Evolutionary conservation across 495 filamentous ascomycete species (phyloP).

Genomic region (Tetracladium setigerum): DNA sequence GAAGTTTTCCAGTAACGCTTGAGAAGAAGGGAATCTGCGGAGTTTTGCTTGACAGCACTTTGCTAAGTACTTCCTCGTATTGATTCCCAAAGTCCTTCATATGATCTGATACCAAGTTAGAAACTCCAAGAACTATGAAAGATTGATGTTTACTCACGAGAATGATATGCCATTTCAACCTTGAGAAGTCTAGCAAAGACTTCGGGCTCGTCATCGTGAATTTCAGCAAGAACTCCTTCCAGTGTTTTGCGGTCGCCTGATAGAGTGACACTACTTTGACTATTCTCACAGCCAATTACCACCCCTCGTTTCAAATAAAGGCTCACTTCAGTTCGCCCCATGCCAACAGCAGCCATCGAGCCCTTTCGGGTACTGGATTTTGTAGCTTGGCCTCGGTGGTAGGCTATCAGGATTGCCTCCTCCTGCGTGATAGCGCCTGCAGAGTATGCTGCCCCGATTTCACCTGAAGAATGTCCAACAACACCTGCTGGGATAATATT

Average conservation of each 20-base stretch:
- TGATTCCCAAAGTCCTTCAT: slow-evolving; percentile 38
- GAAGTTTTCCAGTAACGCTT: slow-evolving; percentile 28
- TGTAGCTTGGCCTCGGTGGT: slow-evolving; percentile 28
- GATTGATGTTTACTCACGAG: not conserved
- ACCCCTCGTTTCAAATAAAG: slow-evolving; percentile 23
- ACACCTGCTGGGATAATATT: slow-evolving; percentile 45
- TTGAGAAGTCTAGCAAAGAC: slow-evolving; percentile 4
- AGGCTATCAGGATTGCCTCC: slow-evolving; percentile 45
- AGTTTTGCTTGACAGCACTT: slow-evolving; percentile 18
- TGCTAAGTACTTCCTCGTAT: slow-evolving; percentile 16
- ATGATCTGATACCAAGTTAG: slow-evolving; percentile 57
- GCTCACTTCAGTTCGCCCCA: slow-evolving; percentile 30
- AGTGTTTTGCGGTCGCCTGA: slow-evolving; percentile 41
- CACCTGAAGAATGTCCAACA: slow-evolving; percentile 58
- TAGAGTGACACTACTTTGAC: slow-evolving; percentile 49
- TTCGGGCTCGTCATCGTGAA: slow-evolving; percentile 25
- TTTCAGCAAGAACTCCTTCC: slow-evolving; percentile 29
- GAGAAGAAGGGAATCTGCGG: slow-evolving; percentile 29
- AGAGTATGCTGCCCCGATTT: slow-evolving; percentile 51
- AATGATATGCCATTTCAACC: not conserved
- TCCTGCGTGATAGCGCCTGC: slow-evolving; percentile 39
- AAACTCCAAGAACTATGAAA: slow-evolving; percentile 26
- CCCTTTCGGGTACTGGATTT: slow-evolving; percentile 16
- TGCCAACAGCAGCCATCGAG: slow-evolving; percentile 46
- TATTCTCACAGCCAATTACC: slow-evolving; percentile 45